phyloP scores from a whole-genome alignment of 768 basidiomycete genomes.

The Lyophyllum decastes region DNA sequence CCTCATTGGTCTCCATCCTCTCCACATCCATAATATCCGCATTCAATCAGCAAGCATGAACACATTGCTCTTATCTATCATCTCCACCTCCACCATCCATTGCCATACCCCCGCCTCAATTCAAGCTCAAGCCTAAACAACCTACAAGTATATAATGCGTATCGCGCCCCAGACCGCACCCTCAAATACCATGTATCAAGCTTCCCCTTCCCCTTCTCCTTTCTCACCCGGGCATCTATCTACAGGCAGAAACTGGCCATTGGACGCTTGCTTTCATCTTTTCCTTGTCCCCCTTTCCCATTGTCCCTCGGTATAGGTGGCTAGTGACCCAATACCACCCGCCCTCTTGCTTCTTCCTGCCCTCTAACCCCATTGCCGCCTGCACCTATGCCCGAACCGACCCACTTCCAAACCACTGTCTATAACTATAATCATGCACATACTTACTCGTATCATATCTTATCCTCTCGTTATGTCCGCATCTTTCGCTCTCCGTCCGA shows the following conservation, averaged over 20 bases:
- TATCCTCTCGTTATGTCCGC: not conserved
- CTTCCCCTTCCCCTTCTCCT: not conserved
- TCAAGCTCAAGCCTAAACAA: not conserved
- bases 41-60: not conserved
- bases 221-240: not conserved
- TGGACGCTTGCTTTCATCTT: not conserved
- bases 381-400: too few relatives aligned
- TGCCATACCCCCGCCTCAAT: not conserved
- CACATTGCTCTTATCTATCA: not conserved
- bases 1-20: not conserved
- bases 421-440: not conserved
- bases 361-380: too few relatives aligned
- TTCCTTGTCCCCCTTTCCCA: not conserved
- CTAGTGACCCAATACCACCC: too few relatives aligned
- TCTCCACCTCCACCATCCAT: not conserved
- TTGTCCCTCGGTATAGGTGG: not conserved
- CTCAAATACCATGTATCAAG: not conserved
- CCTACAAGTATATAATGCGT: not conserved
- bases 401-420: not conserved
- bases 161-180: not conserved
- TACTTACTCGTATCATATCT: not conserved
- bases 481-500: not conserved
- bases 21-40: not conserved
- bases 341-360: too few relatives aligned
- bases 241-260: not conserved